phyloP scores from a whole-genome alignment of 495 filamentous ascomycete genomes.

The Talaromyces proteolyticus region DNA sequence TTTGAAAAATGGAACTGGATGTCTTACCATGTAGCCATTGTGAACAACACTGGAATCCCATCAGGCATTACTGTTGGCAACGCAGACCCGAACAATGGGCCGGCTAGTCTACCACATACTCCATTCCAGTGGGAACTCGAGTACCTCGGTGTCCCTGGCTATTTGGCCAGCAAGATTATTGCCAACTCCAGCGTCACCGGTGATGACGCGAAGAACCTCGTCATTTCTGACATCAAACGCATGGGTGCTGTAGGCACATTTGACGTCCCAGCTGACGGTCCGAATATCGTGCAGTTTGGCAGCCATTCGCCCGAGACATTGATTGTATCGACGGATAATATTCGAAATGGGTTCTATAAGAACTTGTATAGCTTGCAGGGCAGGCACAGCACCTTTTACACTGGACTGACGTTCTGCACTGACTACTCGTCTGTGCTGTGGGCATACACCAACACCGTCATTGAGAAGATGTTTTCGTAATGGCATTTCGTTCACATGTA shows the following conservation, averaged over 20 bases:
- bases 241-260: slow-evolving; percentile 1
- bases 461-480: background rate
- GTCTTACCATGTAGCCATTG: slow-evolving; percentile 31
- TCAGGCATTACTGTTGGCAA: slow-evolving; percentile 18
- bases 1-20: slow-evolving; percentile 29
- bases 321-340: slow-evolving; percentile 21
- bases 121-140: slow-evolving; percentile 14
- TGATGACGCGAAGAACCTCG: slow-evolving; percentile 9
- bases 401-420: slow-evolving; percentile 20
- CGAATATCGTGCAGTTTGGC: slow-evolving; percentile 13
- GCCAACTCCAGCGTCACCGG: slow-evolving; percentile 6
- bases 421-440: background rate
- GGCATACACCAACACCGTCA: background rate
- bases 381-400: slow-evolving; percentile 42
- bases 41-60: slow-evolving; percentile 24
- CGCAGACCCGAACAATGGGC: slow-evolving; percentile 13
- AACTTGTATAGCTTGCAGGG: slow-evolving; percentile 46
- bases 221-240: slow-evolving; percentile 3
- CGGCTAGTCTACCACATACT: slow-evolving; percentile 18
- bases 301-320: slow-evolving; percentile 25
- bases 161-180: background rate
- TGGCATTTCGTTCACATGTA: too few species aligned
- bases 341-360: slow-evolving; percentile 43
- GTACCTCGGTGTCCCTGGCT: slow-evolving; percentile 4
- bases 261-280: slow-evolving; percentile 3